A percentile compares a stretch with the other conserved stretches of the same genome.
phyloP scores from a whole-genome alignment of 1,284 basidiomycete species.

The Trichosporon coremiiforme region DNA sequence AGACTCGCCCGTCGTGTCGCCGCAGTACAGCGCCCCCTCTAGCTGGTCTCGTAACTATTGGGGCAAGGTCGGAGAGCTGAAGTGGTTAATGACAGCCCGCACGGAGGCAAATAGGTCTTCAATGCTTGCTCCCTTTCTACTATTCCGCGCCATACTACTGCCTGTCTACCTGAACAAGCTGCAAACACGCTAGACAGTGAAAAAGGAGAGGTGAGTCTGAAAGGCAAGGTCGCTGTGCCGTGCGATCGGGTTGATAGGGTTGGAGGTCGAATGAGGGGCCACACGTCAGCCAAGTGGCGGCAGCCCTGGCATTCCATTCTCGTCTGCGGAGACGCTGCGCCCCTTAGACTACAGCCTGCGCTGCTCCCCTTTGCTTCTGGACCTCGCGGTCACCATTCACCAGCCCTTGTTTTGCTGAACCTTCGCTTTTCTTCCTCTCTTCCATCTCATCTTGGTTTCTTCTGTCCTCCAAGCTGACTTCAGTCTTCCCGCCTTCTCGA shows the following conservation, averaged over 20 bases:
- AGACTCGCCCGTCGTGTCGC: neutral
- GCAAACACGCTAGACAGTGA: neutral
- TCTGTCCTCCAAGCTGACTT: neutral
- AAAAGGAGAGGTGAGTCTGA: neutral
- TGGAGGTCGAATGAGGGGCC: constrained; percentile 10
- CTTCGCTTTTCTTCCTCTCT: neutral
- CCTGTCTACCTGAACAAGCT: neutral
- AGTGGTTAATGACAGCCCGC: neutral
- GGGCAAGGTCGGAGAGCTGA: too few species aligned
- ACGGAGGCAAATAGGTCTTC: neutral
- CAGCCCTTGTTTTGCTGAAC: too few species aligned
- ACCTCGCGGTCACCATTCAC: neutral
- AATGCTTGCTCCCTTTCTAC: neutral
- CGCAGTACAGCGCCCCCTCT: neutral
- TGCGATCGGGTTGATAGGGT: neutral
- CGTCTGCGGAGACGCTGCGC: neutral
- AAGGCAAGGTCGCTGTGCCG: neutral
- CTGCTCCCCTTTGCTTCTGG: neutral
- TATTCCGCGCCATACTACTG: neutral
- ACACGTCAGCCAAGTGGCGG: constrained; percentile 18
- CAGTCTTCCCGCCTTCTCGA: neutral
- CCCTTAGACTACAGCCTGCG: neutral
- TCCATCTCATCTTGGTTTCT: neutral
- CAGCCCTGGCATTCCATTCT: constrained; percentile 10
- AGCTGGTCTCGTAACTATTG: neutral